These are phyloP conservation scores for Singerocomus inundabilis DNA, from an alignment of 1,284 basidiomycete species.

Conservation along the genomic window DNA sequence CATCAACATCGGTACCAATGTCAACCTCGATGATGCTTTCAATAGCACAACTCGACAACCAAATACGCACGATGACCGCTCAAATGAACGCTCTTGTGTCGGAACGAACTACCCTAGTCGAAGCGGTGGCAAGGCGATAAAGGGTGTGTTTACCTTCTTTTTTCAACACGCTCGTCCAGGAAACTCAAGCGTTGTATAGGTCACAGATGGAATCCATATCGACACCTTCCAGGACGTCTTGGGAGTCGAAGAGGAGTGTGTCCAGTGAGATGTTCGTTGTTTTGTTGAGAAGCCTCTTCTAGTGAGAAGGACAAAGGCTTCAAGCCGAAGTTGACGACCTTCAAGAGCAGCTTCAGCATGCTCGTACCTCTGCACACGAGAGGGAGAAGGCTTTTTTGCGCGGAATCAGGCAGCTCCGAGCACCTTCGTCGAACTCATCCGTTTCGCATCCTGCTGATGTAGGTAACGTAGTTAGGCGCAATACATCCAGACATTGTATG, in stretches of 20 bases:
- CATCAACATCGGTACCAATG: neutral
- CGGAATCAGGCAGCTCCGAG: slow-evolving; percentile 26
- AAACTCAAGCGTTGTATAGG: slow-evolving; percentile 5
- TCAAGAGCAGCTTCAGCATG: slow-evolving; percentile 25
- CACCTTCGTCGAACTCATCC: neutral
- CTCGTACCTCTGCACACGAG: slow-evolving; percentile 10
- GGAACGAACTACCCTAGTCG: slow-evolving; percentile 36
- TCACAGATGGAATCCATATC: slow-evolving; percentile 16
- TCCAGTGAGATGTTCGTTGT: slow-evolving; percentile 26
- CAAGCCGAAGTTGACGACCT: slow-evolving; percentile 27
- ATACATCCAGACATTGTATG: slow-evolving; percentile 29
- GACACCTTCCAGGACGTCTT: slow-evolving; percentile 23
- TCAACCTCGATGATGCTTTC: slow-evolving; percentile 12
- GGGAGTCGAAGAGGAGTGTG: slow-evolving; percentile 37
- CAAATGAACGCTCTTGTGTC: slow-evolving; percentile 37
- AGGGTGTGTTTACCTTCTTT: slow-evolving; percentile 20
- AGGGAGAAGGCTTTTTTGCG: slow-evolving; percentile 26
- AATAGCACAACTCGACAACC: slow-evolving; percentile 33
- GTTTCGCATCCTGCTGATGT: slow-evolving; percentile 5
- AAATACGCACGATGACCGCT: slow-evolving; percentile 35
- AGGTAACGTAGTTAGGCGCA: slow-evolving; percentile 3
- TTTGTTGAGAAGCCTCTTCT: neutral
- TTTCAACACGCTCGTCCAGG: neutral
- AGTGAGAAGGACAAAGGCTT: slow-evolving; percentile 16
- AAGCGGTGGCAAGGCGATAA: slow-evolving; percentile 22